These are phyloP conservation scores for Lolium perenne DNA, from an alignment of 176 grass and related monocot species.

Conservation along the genomic window DNA sequence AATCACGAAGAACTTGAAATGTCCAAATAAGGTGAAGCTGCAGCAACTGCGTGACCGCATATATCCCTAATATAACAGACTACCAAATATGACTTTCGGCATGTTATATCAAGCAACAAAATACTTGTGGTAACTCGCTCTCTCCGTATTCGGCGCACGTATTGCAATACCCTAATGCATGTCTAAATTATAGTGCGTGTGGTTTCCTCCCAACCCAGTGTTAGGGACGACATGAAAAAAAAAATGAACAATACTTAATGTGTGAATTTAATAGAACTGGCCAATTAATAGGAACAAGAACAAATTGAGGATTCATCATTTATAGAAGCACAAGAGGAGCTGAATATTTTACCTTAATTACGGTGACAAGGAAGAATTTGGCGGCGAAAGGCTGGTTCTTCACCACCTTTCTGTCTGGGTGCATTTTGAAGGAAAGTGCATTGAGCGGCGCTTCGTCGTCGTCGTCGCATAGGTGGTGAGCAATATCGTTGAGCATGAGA, in stretches of 20 bases:
- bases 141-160: not conserved
- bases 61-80: not conserved
- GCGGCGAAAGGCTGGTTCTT: constrained; percentile 50
- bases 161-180: not conserved
- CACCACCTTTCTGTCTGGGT: constrained; percentile 48
- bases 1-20: not conserved
- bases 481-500: constrained; percentile 71
- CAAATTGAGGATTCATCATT: constrained; percentile 20
- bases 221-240: not conserved
- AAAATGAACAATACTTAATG: not conserved
- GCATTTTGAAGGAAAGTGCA: constrained; percentile 24
- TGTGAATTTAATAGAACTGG: not conserved
- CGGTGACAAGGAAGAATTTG: constrained; percentile 52
- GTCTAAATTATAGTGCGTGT: not conserved
- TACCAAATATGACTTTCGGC: not conserved
- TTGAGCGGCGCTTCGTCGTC: constrained; percentile 34
- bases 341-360: constrained; percentile 64
- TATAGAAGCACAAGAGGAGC: constrained; percentile 9
- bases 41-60: not conserved
- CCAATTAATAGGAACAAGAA: not conserved
- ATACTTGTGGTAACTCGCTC: not conserved
- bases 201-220: not conserved
- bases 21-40: not conserved
- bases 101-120: constrained; percentile 9
- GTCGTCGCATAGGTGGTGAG: constrained; percentile 65